Evolutionary conservation across 306 rosid species (phyloP).

Genomic region (Pterocarpus santalinus): DNA sequence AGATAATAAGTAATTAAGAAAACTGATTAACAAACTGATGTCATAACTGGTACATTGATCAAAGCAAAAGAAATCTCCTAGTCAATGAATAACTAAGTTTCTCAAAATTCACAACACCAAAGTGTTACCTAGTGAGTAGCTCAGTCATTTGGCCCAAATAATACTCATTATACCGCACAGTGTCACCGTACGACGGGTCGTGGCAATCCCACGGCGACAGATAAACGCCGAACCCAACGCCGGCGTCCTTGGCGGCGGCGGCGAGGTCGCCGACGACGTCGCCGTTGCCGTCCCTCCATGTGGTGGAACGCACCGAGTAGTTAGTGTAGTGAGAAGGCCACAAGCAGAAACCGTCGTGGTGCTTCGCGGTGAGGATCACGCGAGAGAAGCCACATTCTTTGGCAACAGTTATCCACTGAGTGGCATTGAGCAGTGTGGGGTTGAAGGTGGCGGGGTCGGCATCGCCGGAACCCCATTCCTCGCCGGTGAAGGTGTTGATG

Average conservation of each 20-base stretch:
- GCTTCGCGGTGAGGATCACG: slow-evolving; percentile 77
- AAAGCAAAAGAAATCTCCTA: too few species aligned
- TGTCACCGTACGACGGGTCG: slow-evolving; percentile 64
- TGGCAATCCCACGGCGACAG: slow-evolving; percentile 99
- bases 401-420: slow-evolving; percentile 86
- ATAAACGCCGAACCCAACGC: slow-evolving; percentile 77
- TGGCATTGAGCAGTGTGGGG: slow-evolving; percentile 69
- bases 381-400: slow-evolving; percentile 74
- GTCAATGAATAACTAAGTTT: too few species aligned
- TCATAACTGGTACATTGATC: too few species aligned
- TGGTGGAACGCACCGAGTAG: slow-evolving; percentile 72
- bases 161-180: slow-evolving; percentile 73
- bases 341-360: slow-evolving; percentile 93
- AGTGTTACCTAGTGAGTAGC: slow-evolving; percentile 75
- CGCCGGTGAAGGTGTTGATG: slow-evolving; percentile 78
- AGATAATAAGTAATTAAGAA: too few species aligned
- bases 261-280: slow-evolving; percentile 82
- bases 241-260: slow-evolving; percentile 70
- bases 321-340: slow-evolving; percentile 89
- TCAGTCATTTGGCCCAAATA: slow-evolving; percentile 91
- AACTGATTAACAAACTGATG: too few species aligned
- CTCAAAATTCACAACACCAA: too few species aligned
- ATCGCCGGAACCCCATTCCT: slow-evolving; percentile 88
- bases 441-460: slow-evolving; percentile 69
- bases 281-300: slow-evolving; percentile 76